Evolutionary conservation across 768 basidiomycete genomes (phyloP), one percentile per base, ranked within the genome.

Genomic region (Cyclocybe cylindracea): DNA sequence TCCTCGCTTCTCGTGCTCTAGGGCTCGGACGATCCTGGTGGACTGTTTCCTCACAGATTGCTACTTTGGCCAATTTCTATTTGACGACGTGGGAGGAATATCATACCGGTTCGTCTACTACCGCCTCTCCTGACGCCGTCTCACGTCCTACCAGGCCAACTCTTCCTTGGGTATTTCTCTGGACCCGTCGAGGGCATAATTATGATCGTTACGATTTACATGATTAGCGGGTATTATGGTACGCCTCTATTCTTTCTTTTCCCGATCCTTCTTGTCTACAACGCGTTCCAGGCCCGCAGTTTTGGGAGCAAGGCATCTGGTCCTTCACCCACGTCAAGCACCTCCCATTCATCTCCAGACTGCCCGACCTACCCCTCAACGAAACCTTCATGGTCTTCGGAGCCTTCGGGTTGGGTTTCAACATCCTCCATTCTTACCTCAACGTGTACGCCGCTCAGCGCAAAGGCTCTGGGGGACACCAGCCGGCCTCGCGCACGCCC

Each of bases 161-260:
- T 98, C 11, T 99, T 86, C 75, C 86, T 99, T 13, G 94, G 91
- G 7, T 82, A 87, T 33, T 96, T 96, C 69, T 96, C 93, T 11
- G 96, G 97, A 0, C 96, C 97, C 0, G 91, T 98, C 2, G 97
- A 98, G 68, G 97, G 97, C 6, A 96, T 98, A 58, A 73, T 99
- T 34, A 79, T 98, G 69, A 87, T 98, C 49, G 75, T 87, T 24
- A 66, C 59, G 7, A 85, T 98, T 48, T 98, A 87, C 71, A 57
- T 85, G 31, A 72, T 96, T 46, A 87, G 89, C 10, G 95, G 93
- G 0, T 67, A 89, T 46, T 86, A 77, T 60, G 91, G 91, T 84
- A 54, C 42, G 78, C 64, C 36, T 24, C 18, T 11, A 35, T 44
- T 7, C 13, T 38, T 24, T 33, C 8, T 5, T 31, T 45, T 9